Conservation (phyloP, 2,329 filamentous ascomycete genomes). For the Metarhizium rileyi region DNA sequence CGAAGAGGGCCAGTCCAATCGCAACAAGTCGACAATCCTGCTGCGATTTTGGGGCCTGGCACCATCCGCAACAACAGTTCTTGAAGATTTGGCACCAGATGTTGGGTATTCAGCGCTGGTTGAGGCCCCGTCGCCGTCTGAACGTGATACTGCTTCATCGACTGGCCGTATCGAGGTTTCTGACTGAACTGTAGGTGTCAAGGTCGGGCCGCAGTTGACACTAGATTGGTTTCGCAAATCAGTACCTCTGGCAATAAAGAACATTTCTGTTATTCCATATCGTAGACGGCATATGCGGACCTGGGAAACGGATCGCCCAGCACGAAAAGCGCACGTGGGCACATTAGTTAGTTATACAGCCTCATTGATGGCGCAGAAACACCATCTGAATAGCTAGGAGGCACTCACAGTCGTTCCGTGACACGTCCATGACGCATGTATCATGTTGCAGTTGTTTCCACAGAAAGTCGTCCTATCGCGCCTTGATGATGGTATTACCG, state of each 20-base stretch:
- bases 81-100: background rate
- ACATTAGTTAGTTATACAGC: background rate
- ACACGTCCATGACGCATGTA: conserved; percentile 31
- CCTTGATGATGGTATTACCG: conserved; percentile 27
- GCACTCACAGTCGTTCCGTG: conserved; percentile 11
- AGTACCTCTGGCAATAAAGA: conserved; percentile 16
- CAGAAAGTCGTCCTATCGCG: conserved; percentile 30
- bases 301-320: conserved; percentile 30
- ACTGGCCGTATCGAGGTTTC: background rate
- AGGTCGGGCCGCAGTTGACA: conserved; percentile 13
- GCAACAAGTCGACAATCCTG: background rate
- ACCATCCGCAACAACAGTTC: background rate
- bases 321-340: conserved; percentile 6
- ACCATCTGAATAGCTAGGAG: conserved; percentile 18
- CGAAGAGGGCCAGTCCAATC: background rate
- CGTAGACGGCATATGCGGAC: conserved; percentile 26
- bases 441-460: conserved; percentile 13
- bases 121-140: background rate
- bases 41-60: background rate
- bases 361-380: conserved; percentile 5
- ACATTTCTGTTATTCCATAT: conserved; percentile 22
- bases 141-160: background rate
- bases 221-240: conserved; percentile 21
- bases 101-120: background rate
- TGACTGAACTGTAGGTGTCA: background rate